Base-by-base conservation (phyloP, 768 basidiomycete genomes). In the Tricholoma furcatifolium region DNA sequence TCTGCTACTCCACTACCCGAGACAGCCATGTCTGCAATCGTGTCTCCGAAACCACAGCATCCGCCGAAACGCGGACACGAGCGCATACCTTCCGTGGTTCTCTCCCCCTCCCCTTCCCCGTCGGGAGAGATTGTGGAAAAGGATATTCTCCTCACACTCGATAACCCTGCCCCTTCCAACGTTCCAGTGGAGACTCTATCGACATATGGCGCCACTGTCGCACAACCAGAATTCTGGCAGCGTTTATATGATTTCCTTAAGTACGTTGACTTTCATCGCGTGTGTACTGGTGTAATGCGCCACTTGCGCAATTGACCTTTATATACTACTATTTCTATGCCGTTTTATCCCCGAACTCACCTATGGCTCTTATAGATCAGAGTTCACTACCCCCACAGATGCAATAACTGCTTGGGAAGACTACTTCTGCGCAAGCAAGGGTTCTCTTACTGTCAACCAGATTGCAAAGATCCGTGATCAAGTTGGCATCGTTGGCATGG, bases 401-500 rank as follows among this genome's bases (percentile, higher is more conserved):
- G 83, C 83, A 1, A 74, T 83, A 27, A 67, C 70, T 14, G 90
- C 87, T 1, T 98, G 92, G 70, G 95, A 98, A 70, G 84, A 87
- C 50, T 96, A 93, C 71, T 79, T 98, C 59, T 74, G 83, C 17
- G 88, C 87, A 0, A 85, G 84, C 67, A 95, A 95, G 65, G 86
- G 83, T 6, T 79, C 79, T 23, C 76, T 99, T 62, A 89, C 83
- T 15, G 84, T 92, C 0, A 84, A 77, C 55, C 91, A 98, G 65
- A 91, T 97, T 51, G 96, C 96, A 12, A 90, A 82, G 75, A 93
- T 98, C 61, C 80, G 96, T 43, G 96, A 98, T 66, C 75, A 78
- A 18, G 88, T 93, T 15, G 93, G 93, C 4, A 80, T 96, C 21
- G 77, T 84, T 38, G 94, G 93, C 24, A 94, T 95, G 93, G 89